A percentile compares a stretch with the other conserved stretches of the same genome.
These are phyloP conservation scores for Nothomitra cinnamomea DNA, from an alignment of 2,329 filamentous ascomycete genomes.

Conservation along the genomic window DNA sequence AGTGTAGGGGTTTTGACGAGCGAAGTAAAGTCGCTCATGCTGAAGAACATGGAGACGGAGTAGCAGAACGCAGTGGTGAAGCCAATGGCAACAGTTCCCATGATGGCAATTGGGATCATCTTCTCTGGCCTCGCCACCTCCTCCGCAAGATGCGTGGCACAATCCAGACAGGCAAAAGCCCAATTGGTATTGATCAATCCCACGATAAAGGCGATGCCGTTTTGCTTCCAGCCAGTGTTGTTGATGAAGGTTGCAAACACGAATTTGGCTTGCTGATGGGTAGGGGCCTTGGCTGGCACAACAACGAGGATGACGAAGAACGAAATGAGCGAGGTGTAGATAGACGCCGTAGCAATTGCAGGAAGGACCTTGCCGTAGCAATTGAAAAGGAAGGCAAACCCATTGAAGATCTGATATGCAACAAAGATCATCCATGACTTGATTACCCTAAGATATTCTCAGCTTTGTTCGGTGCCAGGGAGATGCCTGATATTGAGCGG, in stretches of 20 bases:
- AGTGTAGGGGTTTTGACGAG: slow-evolving; percentile 25
- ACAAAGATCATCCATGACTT: slow-evolving; percentile 24
- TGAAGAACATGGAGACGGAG: slow-evolving; percentile 32
- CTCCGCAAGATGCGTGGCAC: slow-evolving; percentile 33
- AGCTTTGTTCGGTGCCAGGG: background rate
- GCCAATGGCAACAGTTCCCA: slow-evolving; percentile 31
- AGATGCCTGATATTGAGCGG: background rate
- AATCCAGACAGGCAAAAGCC: slow-evolving; percentile 33
- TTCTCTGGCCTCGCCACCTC: slow-evolving; percentile 30
- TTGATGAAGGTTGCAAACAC: slow-evolving; percentile 36
- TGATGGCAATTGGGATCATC: slow-evolving; percentile 32
- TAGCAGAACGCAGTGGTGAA: slow-evolving; percentile 32
- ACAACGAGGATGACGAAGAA: slow-evolving; percentile 32
- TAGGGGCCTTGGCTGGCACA: slow-evolving; percentile 27
- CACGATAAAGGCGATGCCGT: slow-evolving; percentile 33
- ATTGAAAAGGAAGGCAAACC: slow-evolving; percentile 33
- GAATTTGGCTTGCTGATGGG: slow-evolving; percentile 28
- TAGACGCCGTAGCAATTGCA: slow-evolving; percentile 24
- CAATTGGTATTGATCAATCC: slow-evolving; percentile 34
- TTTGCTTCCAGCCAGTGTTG: slow-evolving; percentile 29
- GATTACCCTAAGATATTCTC: slow-evolving; percentile 13
- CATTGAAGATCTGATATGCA: slow-evolving; percentile 29
- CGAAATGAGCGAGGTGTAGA: slow-evolving; percentile 30
- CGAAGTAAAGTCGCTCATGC: slow-evolving; percentile 26
- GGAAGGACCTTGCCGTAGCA: slow-evolving; percentile 23